Evolutionary conservation across 768 basidiomycete species (phyloP), one percentile per base, ranked within the genome.

Genomic region (Tricholoma sp.): DNA sequence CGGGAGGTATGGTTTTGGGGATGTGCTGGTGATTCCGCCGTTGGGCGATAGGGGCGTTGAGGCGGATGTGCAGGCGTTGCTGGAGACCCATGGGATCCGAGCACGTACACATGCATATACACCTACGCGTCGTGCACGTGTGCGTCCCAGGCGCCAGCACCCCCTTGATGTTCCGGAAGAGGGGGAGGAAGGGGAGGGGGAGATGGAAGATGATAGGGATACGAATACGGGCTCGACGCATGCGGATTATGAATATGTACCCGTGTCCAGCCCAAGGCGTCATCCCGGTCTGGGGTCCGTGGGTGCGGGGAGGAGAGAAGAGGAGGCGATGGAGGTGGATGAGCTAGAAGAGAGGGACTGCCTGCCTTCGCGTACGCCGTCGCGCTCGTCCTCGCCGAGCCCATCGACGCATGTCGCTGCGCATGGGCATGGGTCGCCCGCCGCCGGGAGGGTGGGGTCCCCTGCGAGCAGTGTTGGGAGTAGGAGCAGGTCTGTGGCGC

Each of bases 311-410:
- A 39, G 43, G n/a, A 39, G 57, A 19, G 75, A 73, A 19, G 70
- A 70, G 1, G 78, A 76, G 29, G 47, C 27, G 27, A 72, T 74
- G 62, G 76, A 78, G 27, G 78, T 81, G 66, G 81, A 82, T 50
- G 79, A 82, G 35, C 73, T 75, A 22, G 84, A 83, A 35, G 84
- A 85, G 55, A 73, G 76, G 24, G 84, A 85, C 50, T 85, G 83
- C 62, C 56, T 79, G 10, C 76, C 78, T 9, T 83, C 83, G 22
- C 61, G 52, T 19, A 60, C 60, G 21, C 68, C 67, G 4, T 70
- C 69, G 10, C 61, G 67, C 18, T 61, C 68, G 4, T 76, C 78
- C 7, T 82, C 83, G 31, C 81, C 81, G 2, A 72, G 74, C 35
- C 76, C 72, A 5, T 71, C 74, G 5, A 61, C 64, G n/a, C 60